A percentile compares a stretch with the other conserved stretches of the same genome.
Conservation (phyloP, 192 early-diverging fungal species). For the Phlyctochytrium arcticum region DNA sequence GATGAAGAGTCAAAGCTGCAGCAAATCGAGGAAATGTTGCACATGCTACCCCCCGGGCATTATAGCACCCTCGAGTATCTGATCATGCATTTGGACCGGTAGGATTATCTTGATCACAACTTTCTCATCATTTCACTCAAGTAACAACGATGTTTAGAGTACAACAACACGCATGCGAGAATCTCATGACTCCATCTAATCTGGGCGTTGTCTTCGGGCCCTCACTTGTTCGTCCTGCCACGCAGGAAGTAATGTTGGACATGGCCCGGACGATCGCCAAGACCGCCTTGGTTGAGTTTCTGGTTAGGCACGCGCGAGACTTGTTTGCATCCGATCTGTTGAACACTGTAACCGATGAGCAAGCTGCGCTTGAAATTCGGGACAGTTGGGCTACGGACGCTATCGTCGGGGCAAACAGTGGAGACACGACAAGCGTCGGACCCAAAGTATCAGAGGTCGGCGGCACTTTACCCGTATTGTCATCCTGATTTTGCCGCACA, state of each 20-base stretch:
- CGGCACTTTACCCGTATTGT: no score
- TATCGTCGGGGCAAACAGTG: no score
- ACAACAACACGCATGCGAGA: constrained; percentile 22
- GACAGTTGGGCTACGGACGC: no score
- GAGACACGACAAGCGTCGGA: no score
- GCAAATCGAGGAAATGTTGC: constrained; percentile 5
- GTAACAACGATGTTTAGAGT: constrained; percentile 10
- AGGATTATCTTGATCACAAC: constrained; percentile 1
- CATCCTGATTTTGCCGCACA: no score
- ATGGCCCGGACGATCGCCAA: constrained; percentile 22
- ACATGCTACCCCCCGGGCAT: constrained; percentile 21
- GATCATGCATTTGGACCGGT: constrained; percentile 27
- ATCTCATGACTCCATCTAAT: constrained; percentile 40
- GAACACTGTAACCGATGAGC: no score
- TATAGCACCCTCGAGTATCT: constrained; percentile 26
- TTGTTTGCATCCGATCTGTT: no score
- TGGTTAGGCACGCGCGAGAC: constrained; percentile 19
- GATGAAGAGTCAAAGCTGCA: not conserved
- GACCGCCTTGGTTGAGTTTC: constrained; percentile 22
- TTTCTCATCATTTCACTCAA: constrained; percentile 4
- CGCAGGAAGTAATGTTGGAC: constrained; percentile 11
- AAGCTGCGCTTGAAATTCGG: no score
- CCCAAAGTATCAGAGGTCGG: no score
- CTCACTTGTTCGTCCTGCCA: constrained; percentile 9
- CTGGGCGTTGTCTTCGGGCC: constrained; percentile 44